Evolutionary conservation across 495 filamentous ascomycete genomes (phyloP), one percentile per base, ranked within the genome.

Genomic region (Penicillium daleae): DNA sequence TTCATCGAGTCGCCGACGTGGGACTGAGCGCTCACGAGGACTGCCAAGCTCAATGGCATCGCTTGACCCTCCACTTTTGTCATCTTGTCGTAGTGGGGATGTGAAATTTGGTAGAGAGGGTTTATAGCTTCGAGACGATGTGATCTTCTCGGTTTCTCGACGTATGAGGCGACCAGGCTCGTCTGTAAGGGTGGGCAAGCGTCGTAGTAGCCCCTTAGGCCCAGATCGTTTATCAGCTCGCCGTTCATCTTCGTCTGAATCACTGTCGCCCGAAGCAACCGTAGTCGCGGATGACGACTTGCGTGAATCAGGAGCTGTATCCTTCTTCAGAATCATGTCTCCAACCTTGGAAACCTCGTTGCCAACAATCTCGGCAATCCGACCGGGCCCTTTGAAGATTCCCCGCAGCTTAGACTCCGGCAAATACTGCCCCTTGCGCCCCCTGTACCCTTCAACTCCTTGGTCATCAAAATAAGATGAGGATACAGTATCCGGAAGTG

Each of bases 341-440:
- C 85, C 83, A 56, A 87, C 82, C 68, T 80, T 83, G 0, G 81
- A 79, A 1, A 87, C 84, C 62, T 86, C 84, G 61, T 80, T 84
- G 9, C 79, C 83, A n/a, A 84, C 81, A 19, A 78, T 74, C 46
- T 80, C 82, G 17, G 82, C 82, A 62, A 86, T 82, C 56, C 81
- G 77, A 13, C 81, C 78, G 7, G 72, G 74, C 5, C 80, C 80
- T 71, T 87, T 87, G 61, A 87, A 77, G 17, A 87, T 78, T 8
- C 83, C 83, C 40, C 78, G 77, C 13, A 86, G 58, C 56, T 75
- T 78, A 1, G 78, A 80, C 52, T 80, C 77, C 10, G 71, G 66
- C 21, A 58, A 65, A 51, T 66, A 24, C 6, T 66, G 62, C 0
- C 67, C 71, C 52, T 76, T 80, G 8, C 70, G 70, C 24, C 63